A percentile compares a stretch with the other conserved stretches of the same genome.
phyloP scores from a whole-genome alignment of 2,329 filamentous ascomycete genomes.

The Coleophoma cylindrospora region DNA sequence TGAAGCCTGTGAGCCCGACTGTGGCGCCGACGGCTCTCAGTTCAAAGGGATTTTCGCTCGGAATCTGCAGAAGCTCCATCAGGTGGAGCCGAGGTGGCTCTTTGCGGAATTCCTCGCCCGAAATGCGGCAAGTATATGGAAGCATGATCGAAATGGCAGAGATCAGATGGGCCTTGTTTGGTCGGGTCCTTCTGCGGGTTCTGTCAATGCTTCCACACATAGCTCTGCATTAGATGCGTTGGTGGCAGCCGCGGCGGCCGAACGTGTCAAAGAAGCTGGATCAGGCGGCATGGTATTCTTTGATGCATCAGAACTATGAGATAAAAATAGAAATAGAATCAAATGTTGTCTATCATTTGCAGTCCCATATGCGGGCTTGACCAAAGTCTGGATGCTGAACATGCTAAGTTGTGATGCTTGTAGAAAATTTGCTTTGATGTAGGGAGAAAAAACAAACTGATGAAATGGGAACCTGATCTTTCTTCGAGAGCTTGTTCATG shows the following conservation, averaged over 20 bases:
- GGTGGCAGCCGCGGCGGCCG: slow-evolving; percentile 45
- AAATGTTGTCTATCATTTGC: too few relatives aligned
- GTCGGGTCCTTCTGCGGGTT: slow-evolving; percentile 52
- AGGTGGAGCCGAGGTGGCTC: slow-evolving; percentile 38
- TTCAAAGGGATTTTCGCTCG: slow-evolving; percentile 72
- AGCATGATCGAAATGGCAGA: slow-evolving; percentile 42
- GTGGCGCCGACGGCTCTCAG: slow-evolving; percentile 47
- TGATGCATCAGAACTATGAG: too few relatives aligned
- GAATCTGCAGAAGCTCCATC: slow-evolving; percentile 51
- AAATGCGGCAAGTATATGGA: slow-evolving; percentile 67
- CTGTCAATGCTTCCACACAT: slow-evolving; percentile 50
- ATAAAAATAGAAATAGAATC: too few relatives aligned
- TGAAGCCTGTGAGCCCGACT: slow-evolving; percentile 46
- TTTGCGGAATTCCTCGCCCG: slow-evolving; percentile 50
- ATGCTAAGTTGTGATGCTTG: too few relatives aligned
- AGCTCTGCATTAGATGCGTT: slow-evolving; percentile 63
- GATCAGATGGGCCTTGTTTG: slow-evolving; percentile 56
- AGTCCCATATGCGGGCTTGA: too few relatives aligned
- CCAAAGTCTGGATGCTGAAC: too few relatives aligned
- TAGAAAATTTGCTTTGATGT: too few relatives aligned
- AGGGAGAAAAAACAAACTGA: too few relatives aligned
- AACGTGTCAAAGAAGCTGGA: too few relatives aligned
- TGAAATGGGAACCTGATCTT: too few relatives aligned
- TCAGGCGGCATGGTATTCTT: too few relatives aligned
- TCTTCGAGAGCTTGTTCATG: too few relatives aligned